Evolutionary conservation across 78 protist species (phyloP), one percentile per base, ranked within the genome.

Genomic region (Chrysochromulina parva): DNA sequence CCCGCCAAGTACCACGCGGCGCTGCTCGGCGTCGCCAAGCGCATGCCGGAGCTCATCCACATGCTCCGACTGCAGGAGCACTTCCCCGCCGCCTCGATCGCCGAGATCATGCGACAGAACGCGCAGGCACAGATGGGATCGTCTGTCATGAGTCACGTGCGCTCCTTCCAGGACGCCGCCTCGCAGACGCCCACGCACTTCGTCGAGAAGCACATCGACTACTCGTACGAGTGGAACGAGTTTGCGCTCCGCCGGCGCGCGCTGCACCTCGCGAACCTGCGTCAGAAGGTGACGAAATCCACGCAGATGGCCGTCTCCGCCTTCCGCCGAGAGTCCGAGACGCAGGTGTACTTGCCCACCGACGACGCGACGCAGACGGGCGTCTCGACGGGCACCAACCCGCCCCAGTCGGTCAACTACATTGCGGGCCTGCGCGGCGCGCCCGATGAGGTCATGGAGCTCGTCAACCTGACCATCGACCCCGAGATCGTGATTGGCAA

Each of bases 181-280:
- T 1, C 22, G 67, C 87, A 80, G 87, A 80, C 87, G 17, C 13
- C 1, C 24, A 26, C 38, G n/a, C 87, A 80, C 87, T 22, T n/a
- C 50, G 48, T 55, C 50, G 87, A 80, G 50, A 55, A 55, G 65
- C 11, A 80, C 73, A 58, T 38, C n/a, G 95, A 94, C 81, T 0
- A 16, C 20, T 16, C 69, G 38, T 94, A 94, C 93, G 90, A 74
- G 82, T 94, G 88, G 92, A 90, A 86, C 92, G 95, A 94, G 65
- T 94, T 93, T 93, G 94, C 88, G 78, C 88, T 94, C 81, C 92
- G 95, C 10, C 80, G 93, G n/a, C 86, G 73, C 7, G 95, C 95
- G 53, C 93, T 94, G 58, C 59, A 62, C 6, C 86, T 94, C 26
- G 92, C 91, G 16, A 71, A 88, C 47, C 92, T 94, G 74, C 91